These are phyloP conservation scores for Lactarius psammicola DNA, from an alignment of 768 basidiomycete species.

Conservation along the genomic window DNA sequence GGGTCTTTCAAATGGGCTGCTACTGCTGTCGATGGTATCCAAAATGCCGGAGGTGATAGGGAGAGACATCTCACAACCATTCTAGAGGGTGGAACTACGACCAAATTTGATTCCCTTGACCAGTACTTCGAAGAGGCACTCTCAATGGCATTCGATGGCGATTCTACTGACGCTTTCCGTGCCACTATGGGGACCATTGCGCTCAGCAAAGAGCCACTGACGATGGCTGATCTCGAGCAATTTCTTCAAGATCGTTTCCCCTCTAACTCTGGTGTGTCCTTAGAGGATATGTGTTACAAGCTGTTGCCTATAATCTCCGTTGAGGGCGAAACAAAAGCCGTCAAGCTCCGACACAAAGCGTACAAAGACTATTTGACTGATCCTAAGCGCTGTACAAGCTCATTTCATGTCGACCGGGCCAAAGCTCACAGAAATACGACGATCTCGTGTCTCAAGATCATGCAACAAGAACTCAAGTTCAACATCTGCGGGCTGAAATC, in stretches of 20 bases:
- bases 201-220: slow-evolving; percentile 14
- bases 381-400: slow-evolving; percentile 11
- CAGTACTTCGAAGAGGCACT: slow-evolving; percentile 9
- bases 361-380: slow-evolving; percentile 23
- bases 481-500: slow-evolving; percentile 42
- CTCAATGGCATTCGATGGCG: not conserved
- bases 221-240: slow-evolving; percentile 19
- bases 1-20: slow-evolving; percentile 25
- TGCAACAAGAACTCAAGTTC: slow-evolving; percentile 39
- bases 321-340: not conserved
- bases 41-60: not conserved
- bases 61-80: slow-evolving; percentile 9
- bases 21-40: slow-evolving; percentile 14
- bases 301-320: slow-evolving; percentile 18
- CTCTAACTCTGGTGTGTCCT: not conserved
- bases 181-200: slow-evolving; percentile 18
- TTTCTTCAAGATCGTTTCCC: slow-evolving; percentile 13
- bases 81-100: slow-evolving; percentile 12
- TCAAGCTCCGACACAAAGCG: slow-evolving; percentile 23
- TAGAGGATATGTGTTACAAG: slow-evolving; percentile 15
- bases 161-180: slow-evolving; percentile 1
- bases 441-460: slow-evolving; percentile 33
- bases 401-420: slow-evolving; percentile 15
- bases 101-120: slow-evolving; percentile 12
- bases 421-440: slow-evolving; percentile 30